Evolutionary conservation across 192 early-diverging fungal genomes (phyloP), one percentile per base, ranked within the genome.

Genomic region (Backusella australiensis): DNA sequence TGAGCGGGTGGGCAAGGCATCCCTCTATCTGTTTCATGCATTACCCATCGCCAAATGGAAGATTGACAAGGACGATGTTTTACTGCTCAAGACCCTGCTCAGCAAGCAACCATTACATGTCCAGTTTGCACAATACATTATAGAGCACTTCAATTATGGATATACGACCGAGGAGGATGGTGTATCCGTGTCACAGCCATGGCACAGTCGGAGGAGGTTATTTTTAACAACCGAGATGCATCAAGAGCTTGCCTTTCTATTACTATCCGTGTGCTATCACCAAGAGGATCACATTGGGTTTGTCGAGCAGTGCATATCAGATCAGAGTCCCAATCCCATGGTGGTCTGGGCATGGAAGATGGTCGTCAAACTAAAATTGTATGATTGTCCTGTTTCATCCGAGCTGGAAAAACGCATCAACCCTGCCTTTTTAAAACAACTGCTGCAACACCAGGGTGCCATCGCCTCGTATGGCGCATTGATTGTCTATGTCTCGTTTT

Each of bases 11-110:
- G 81, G 77, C 6, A 70, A 77, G 19, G 81, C 81, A 73, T 75
- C 82, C 4, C 79, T 84, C 7, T 87, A 87, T 63, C 32, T 87
- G n/a, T 87, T 87, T 44, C 82, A 77, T 19, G 81, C 79, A 6
- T 67, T 87, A 8, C 83, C 79, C 15, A 38, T 87, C 12, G 75
- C 73, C 3, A 76, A 81, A 26, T 87, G 86, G 86, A 17, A 29
- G 32, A 52, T 85, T 4, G 42, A 53, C 11, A 66, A 14, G 6
- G 74, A 71, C 3, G 86, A 87, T 34, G 71, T 87, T 44, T 21
- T 26, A 3, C 41, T 68, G 0, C 71, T 87, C 14, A 78, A 78
- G 15, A 26, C 69, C 7, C 56, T 87, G 3, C 39, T 8, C 70
- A 69, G 38, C 17, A 70, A 34, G 35, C 53, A 41, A 38, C 75